phyloP scores from a whole-genome alignment of 2,329 filamentous ascomycete species.

The Diaporthe ilicicola region DNA sequence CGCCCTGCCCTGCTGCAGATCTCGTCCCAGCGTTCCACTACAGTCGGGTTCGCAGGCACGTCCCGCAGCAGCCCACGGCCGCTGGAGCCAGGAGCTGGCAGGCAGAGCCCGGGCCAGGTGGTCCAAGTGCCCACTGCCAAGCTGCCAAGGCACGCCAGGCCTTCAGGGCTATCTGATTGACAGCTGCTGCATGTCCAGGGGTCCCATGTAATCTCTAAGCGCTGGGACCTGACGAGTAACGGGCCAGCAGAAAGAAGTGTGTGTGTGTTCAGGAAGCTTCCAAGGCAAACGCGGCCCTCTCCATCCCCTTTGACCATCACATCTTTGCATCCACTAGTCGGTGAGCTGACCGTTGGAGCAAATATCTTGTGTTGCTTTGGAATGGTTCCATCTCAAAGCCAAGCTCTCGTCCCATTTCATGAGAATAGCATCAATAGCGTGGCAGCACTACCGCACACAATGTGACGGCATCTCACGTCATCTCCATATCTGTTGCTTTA shows the following conservation, averaged over 20 bases:
- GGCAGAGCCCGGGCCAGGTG: not conserved
- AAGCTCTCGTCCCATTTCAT: too few relatives aligned
- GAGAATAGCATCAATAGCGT: not conserved
- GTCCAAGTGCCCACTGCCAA: not conserved
- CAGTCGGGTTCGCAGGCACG: not conserved
- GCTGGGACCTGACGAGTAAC: not conserved
- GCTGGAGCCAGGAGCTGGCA: conserved; percentile 3
- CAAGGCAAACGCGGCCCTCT: not conserved
- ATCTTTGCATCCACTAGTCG: not conserved
- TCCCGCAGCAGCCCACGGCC: not conserved
- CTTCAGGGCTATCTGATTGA: not conserved
- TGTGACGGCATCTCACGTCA: not conserved
- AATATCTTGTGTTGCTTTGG: not conserved
- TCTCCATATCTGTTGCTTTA: not conserved
- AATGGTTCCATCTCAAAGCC: not conserved
- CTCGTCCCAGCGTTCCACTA: not conserved
- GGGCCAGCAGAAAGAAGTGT: not conserved
- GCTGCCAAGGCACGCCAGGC: not conserved
- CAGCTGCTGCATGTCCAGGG: not conserved
- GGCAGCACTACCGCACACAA: not conserved
- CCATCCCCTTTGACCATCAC: not conserved
- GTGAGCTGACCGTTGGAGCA: not conserved
- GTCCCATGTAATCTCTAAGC: conserved; percentile 19
- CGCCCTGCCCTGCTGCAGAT: conserved; percentile 16
- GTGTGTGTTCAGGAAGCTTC: not conserved